Percentiles rank a stretch among this genome's conserved stretches.
phyloP scores from a whole-genome alignment of 192 early-diverging fungal species.

The Backusella sp. region DNA sequence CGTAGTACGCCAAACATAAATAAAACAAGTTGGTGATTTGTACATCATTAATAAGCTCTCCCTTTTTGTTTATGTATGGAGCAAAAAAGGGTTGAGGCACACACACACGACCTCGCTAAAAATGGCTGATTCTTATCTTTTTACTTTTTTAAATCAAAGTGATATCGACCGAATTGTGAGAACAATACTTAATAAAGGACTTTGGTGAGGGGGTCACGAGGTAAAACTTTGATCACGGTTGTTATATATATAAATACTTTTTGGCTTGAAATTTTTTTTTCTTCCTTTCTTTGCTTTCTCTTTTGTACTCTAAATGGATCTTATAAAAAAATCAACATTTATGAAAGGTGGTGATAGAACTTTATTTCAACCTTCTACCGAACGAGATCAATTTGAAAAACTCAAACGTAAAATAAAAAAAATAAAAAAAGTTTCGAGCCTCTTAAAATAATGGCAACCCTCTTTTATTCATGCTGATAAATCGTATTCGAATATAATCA shows the following conservation, averaged over 20 bases:
- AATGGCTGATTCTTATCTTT: neutral
- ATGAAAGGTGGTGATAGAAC: neutral
- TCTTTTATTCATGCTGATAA: neutral
- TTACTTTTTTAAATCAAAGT: neutral
- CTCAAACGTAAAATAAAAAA: neutral
- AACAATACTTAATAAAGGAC: neutral
- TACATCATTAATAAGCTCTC: neutral
- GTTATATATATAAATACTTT: neutral
- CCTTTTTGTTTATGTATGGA: neutral
- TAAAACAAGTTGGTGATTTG: neutral
- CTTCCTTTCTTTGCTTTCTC: neutral
- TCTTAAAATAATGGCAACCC: neutral
- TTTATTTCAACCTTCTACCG: neutral
- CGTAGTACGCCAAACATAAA: neutral
- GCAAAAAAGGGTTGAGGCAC: neutral
- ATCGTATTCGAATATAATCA: neutral
- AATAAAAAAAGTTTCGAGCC: neutral
- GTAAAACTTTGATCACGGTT: neutral
- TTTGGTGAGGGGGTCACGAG: neutral
- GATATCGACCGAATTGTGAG: neutral
- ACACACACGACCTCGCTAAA: neutral
- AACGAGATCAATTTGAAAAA: neutral
- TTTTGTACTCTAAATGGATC: neutral
- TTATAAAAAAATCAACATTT: neutral
- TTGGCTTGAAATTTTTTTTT: neutral